These are phyloP conservation scores for Crithidia mellificae DNA, from an alignment of 208 protist genomes.

Conservation along the genomic window DNA sequence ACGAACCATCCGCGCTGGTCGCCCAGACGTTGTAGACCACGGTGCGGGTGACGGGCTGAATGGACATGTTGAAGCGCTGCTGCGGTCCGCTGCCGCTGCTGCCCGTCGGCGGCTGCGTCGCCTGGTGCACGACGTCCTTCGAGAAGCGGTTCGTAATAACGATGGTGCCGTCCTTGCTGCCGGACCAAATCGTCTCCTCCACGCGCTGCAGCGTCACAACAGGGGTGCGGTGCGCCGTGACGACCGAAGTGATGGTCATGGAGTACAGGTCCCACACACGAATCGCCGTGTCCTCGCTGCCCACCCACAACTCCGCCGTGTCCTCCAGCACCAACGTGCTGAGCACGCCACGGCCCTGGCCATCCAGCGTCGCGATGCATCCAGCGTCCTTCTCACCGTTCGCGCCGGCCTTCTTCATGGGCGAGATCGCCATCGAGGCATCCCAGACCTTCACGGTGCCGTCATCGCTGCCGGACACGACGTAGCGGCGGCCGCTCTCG, in stretches of 20 bases:
- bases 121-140: constrained; percentile 40
- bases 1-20: constrained; percentile 41
- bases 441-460: constrained; percentile 64
- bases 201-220: constrained; percentile 53
- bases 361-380: constrained; percentile 56
- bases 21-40: constrained; percentile 51
- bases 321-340: constrained; percentile 38
- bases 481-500: constrained; percentile 33
- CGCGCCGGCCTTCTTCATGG: constrained; percentile 19
- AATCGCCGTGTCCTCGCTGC: constrained; percentile 54
- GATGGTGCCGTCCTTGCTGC: constrained; percentile 66
- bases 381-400: constrained; percentile 35
- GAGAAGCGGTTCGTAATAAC: constrained; percentile 54
- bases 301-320: constrained; percentile 66
- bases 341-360: constrained; percentile 38
- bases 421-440: constrained; percentile 13
- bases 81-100: constrained; percentile 4
- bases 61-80: constrained; percentile 33
- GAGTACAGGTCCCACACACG: constrained; percentile 63
- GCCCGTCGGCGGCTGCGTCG: constrained; percentile 36
- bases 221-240: constrained; percentile 53
- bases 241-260: constrained; percentile 34
- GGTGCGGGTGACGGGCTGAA: constrained; percentile 44
- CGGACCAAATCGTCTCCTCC: constrained; percentile 67
- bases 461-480: constrained; percentile 71